A percentile compares a stretch with the other conserved stretches of the same genome.
Conservation (phyloP, 2,329 filamentous ascomycete genomes). For the Diaporthe sp. region DNA sequence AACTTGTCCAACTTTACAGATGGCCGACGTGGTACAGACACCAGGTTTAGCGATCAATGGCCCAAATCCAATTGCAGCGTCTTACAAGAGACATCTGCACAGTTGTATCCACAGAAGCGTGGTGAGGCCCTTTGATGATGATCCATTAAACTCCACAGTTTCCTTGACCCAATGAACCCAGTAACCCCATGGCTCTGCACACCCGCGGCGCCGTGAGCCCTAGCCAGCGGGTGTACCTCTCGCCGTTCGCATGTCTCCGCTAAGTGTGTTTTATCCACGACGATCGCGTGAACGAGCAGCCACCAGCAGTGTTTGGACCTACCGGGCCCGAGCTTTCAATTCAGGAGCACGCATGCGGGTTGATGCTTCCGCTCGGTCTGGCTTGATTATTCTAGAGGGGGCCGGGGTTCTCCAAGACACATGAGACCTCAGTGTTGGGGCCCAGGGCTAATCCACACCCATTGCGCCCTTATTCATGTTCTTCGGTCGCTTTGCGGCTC, state of each 20-base stretch:
- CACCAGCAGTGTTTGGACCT: background rate
- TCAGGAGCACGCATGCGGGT: background rate
- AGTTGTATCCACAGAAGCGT: background rate
- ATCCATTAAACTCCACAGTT: conserved; percentile 16
- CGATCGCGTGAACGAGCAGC: too few relatives aligned
- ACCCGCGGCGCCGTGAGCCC: background rate
- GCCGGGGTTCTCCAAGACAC: background rate
- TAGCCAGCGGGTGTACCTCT: background rate
- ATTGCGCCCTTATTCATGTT: conserved; percentile 2
- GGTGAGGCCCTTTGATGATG: conserved; percentile 5
- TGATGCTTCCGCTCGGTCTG: background rate
- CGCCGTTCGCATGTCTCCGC: background rate
- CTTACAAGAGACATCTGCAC: background rate
- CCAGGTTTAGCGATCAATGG: background rate
- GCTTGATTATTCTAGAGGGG: background rate
- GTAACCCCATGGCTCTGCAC: background rate
- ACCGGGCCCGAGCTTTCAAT: background rate
- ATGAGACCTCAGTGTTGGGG: background rate
- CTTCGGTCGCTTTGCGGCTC: conserved; percentile 35
- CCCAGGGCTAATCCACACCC: too few relatives aligned
- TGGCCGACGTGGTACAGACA: background rate
- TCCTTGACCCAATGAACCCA: background rate
- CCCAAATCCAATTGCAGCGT: background rate
- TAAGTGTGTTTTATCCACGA: background rate
- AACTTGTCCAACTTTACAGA: background rate